Conservation (phyloP, 176 grass and related monocot genomes). For the Pontederia paniculata region DNA sequence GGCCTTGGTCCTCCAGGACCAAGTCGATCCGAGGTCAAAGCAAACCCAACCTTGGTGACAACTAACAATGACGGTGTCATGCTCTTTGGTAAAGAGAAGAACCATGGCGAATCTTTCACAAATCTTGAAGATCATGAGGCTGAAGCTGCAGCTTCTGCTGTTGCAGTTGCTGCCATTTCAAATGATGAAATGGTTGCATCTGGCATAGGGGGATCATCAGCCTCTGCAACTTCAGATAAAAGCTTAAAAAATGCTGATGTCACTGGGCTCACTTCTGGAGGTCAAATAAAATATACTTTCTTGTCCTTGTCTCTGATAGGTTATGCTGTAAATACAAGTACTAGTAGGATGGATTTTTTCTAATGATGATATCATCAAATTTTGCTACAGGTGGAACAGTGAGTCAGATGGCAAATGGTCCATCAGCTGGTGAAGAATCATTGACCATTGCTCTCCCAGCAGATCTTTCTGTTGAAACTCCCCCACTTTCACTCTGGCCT, state of each 20-base stretch:
- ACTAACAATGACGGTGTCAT: conserved; percentile 24
- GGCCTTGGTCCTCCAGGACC: conserved; percentile 73
- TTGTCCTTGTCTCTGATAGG: conserved; percentile 1
- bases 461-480: conserved; percentile 88
- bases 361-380: not conserved
- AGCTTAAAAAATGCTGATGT: conserved; percentile 39
- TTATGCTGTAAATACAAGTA: not conserved
- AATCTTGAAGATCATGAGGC: conserved; percentile 48
- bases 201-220: conserved; percentile 13
- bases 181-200: conserved; percentile 62
- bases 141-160: conserved; percentile 78
- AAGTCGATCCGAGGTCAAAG: conserved; percentile 51
- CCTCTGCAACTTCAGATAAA: conserved; percentile 41
- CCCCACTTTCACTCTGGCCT: conserved; percentile 56
- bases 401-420: conserved; percentile 15
- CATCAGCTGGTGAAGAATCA: conserved; percentile 59
- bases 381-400: conserved; percentile 24
- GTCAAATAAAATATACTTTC: conserved; percentile 26
- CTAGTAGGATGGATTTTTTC: too few relatives aligned
- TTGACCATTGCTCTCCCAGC: conserved; percentile 80
- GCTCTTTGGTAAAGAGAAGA: conserved; percentile 49
- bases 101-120: conserved; percentile 25
- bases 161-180: conserved; percentile 86
- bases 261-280: conserved; percentile 42
- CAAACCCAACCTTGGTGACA: conserved; percentile 25